Conservation (phyloP, 202 grass and related monocot genomes). For the Brachypodium distachyon region DNA sequence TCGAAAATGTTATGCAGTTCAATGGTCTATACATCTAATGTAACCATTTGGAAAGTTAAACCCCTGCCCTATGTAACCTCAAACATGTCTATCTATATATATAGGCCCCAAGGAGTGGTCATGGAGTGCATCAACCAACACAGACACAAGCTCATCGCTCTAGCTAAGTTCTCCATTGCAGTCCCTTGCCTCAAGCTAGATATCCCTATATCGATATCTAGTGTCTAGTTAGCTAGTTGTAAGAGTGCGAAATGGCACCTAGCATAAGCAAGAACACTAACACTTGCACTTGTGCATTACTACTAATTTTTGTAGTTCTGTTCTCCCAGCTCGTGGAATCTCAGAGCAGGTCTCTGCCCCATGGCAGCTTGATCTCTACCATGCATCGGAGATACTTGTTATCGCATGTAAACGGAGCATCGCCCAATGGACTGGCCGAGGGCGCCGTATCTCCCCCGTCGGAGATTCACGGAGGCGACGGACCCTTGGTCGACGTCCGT, state of each 20-base stretch:
- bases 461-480: not conserved
- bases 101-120: not conserved
- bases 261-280: not conserved
- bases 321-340: not conserved
- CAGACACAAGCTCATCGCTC: not conserved
- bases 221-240: no score
- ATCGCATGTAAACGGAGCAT: not conserved
- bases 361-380: not conserved
- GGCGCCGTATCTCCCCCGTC: not conserved
- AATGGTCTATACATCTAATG: no score
- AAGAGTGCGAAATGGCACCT: conserved; percentile 15
- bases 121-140: not conserved
- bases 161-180: not conserved
- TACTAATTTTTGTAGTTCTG: conserved; percentile 2
- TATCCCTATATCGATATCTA: not conserved
- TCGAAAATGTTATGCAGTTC: no score
- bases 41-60: no score
- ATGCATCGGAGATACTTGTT: conserved; percentile 8
- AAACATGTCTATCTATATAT: not conserved
- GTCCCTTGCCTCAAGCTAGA: not conserved
- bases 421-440: not conserved
- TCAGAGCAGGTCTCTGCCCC: not conserved
- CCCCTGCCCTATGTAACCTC: not conserved
- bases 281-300: not conserved
- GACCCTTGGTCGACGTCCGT: not conserved